Evolutionary conservation across 306 rosid species (phyloP), one percentile per base, ranked within the genome.

Genomic region (Malus asiatica): DNA sequence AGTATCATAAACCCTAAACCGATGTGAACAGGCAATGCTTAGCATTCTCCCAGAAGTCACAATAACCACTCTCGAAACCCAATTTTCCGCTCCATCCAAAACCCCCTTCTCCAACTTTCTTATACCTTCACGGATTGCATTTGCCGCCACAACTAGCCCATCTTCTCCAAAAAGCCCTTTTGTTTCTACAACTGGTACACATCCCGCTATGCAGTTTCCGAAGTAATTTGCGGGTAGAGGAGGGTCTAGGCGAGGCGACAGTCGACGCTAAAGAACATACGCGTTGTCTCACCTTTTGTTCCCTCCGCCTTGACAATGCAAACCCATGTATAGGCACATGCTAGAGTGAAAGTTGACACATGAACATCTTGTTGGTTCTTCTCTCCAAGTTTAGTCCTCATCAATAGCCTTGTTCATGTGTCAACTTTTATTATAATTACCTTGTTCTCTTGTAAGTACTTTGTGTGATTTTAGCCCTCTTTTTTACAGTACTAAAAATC

Each of bases 1-100:
- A 19, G 23, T 57, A 30, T 52, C 19, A 20, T 85, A 86, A 20
- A 81, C 61, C 75, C 73, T 82, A 64, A 88, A 86, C 45, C 66
- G 19, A 14, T 79, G 69, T 3, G 88, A 88, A 6, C 91, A 86
- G 1, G 79, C 77, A 18, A 25, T 23, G 1, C 57, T 9, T 4
- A 70, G 23, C 0, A 15, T 1, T 10, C 45, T 42, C 1, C 3
- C 12, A 42, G 45, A 42, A 10, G 55, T 65, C 0, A 9, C 30
- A 5, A 3, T 1, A 30, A 52, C 23, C 10, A 77, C 38, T 3
- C 10, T 32, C 15, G 78, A 75, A n/a, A 60, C 74, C 73, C 66
- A 78, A 10, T n/a, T 23, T 52, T 84, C 85, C 6, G 66, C 66
- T 57, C 80, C 80, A 0, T 73, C 57, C 27, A 73, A 40, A 58